Evolutionary conservation across 768 basidiomycete genomes (phyloP).

Genomic region (Melanogaster broomeanus): DNA sequence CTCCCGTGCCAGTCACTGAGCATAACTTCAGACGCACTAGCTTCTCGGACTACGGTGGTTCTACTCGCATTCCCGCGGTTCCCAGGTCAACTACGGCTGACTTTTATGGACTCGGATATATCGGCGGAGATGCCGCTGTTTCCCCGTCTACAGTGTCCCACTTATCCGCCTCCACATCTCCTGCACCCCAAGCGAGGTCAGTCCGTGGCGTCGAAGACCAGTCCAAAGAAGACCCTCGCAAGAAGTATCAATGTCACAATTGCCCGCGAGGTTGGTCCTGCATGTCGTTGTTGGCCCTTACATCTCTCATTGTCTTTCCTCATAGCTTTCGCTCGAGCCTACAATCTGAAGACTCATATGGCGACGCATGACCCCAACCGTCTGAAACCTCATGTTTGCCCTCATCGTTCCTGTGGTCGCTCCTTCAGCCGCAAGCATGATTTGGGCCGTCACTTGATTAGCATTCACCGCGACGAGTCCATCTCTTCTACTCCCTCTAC

Average conservation of each 20-base stretch:
- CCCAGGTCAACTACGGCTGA: conserved; percentile 52
- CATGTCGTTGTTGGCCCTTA: not conserved
- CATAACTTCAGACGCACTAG: conserved; percentile 45
- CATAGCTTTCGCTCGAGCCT: conserved; percentile 87
- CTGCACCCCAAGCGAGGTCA: conserved; percentile 38
- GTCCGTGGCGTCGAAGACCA: conserved; percentile 44
- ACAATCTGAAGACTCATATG: conserved; percentile 94
- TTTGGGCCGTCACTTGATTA: conserved; percentile 83
- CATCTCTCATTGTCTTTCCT: conserved; percentile 7
- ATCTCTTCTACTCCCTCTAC: conserved; percentile 42
- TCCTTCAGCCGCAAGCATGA: conserved; percentile 96
- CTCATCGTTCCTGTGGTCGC: conserved; percentile 81
- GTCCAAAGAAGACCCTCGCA: conserved; percentile 63
- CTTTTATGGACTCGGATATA: conserved; percentile 42
- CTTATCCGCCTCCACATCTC: conserved; percentile 46
- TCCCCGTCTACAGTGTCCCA: conserved; percentile 58
- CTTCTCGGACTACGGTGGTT: conserved; percentile 68
- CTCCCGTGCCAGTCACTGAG: conserved; percentile 37
- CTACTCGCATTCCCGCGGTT: conserved; percentile 47
- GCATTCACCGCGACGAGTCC: conserved; percentile 77
- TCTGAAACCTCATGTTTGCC: conserved; percentile 86
- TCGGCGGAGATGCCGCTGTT: conserved; percentile 45
- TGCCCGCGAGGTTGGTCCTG: conserved; percentile 66
- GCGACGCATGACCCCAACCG: conserved; percentile 93
- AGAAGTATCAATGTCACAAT: conserved; percentile 74